Percentiles rank a stretch among this genome's conserved stretches.
These are phyloP conservation scores for Vitis amurensis DNA, from an alignment of 164 flowering plant species.

Conservation along the genomic window DNA sequence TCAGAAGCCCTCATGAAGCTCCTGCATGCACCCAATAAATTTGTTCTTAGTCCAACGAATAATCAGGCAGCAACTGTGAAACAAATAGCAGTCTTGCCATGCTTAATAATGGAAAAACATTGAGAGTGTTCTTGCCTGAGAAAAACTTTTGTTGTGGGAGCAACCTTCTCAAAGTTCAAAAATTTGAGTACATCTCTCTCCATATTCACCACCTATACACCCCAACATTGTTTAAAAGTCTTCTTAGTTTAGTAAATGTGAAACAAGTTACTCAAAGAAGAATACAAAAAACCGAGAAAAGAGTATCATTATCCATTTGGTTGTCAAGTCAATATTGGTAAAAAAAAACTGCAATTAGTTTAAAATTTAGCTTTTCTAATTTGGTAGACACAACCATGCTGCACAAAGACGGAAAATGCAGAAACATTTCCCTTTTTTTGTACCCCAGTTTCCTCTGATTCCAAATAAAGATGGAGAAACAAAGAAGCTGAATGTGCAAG, in stretches of 20 bases:
- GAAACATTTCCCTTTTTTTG: background rate
- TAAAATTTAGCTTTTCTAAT: background rate
- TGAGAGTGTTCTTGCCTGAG: slow-evolving; percentile 40
- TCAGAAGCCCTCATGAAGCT: slow-evolving; percentile 48
- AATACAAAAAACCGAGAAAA: background rate
- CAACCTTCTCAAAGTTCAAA: slow-evolving; percentile 62
- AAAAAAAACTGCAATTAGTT: too few species aligned
- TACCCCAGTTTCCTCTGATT: background rate
- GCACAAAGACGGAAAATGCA: too few species aligned
- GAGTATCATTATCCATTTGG: background rate
- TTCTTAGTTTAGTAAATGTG: background rate
- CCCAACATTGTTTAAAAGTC: background rate
- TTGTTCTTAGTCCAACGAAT: background rate
- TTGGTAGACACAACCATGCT: background rate
- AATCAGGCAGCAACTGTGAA: background rate
- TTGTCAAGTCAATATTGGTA: background rate
- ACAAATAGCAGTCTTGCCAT: background rate
- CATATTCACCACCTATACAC: slow-evolving; percentile 58
- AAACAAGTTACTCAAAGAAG: background rate
- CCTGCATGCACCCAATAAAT: slow-evolving; percentile 31
- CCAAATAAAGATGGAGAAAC: background rate
- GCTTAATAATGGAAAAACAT: background rate
- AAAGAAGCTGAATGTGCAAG: background rate
- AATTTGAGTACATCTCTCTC: slow-evolving; percentile 55
- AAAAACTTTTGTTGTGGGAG: slow-evolving; percentile 64